Conservation (phyloP, 306 rosid species). For the Lagenaria siceraria region DNA sequence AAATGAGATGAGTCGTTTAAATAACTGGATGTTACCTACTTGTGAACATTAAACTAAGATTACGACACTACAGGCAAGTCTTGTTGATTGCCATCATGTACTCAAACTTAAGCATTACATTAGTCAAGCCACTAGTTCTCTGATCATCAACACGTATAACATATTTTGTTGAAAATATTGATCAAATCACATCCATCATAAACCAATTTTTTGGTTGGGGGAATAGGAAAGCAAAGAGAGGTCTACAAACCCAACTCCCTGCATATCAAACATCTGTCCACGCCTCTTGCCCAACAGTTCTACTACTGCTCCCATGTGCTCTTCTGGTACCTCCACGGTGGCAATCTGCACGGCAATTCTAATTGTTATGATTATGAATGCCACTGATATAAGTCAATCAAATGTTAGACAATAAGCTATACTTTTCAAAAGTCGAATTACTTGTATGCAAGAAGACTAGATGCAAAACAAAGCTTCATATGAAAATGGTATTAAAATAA, state of each 20-base stretch:
- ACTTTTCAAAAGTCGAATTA: background rate
- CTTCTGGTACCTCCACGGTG: slow-evolving; percentile 95
- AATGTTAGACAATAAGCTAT: background rate
- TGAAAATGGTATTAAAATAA: background rate
- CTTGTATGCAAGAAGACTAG: background rate
- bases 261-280: slow-evolving; percentile 96
- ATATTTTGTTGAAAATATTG: background rate
- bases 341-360: slow-evolving; percentile 53
- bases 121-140: background rate
- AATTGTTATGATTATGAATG: slow-evolving; percentile 13
- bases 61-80: background rate
- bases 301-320: slow-evolving; percentile 90
- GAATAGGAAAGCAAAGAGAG: slow-evolving; percentile 15
- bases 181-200: background rate
- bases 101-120: background rate
- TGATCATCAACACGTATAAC: background rate
- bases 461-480: background rate
- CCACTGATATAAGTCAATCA: background rate
- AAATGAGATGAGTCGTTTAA: background rate
- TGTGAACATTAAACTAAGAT: background rate
- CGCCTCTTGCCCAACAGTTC: slow-evolving; percentile 93
- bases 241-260: slow-evolving; percentile 77
- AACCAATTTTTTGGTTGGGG: background rate
- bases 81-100: background rate
- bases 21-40: background rate